Percentiles rank a stretch among this genome's conserved stretches.
Conservation (phyloP, 2,329 filamentous ascomycete species). For the Sordariomycetes sp. region DNA sequence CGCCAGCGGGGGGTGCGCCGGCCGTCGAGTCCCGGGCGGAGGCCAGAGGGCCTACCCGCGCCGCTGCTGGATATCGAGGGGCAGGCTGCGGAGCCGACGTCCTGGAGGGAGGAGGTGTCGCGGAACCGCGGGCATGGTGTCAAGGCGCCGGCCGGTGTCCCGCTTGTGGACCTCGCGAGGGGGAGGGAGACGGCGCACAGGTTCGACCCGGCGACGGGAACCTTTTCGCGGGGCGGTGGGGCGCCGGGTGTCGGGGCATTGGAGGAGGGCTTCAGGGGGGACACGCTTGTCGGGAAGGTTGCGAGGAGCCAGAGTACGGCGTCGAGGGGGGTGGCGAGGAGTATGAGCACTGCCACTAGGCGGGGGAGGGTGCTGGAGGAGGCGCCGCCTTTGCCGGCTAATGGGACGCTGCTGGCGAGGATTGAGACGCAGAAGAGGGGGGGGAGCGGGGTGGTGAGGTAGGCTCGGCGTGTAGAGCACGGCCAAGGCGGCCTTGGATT, state of each 20-base stretch:
- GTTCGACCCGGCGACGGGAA: neutral
- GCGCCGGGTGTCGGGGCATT: neutral
- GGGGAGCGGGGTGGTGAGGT: slow-evolving; percentile 2
- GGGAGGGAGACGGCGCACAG: slow-evolving; percentile 9
- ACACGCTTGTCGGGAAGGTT: neutral
- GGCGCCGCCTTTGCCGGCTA: slow-evolving; percentile 1
- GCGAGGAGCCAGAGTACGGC: slow-evolving; percentile 2
- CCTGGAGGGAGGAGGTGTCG: slow-evolving; percentile 25
- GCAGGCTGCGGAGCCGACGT: slow-evolving; percentile 44
- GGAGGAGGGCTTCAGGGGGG: neutral
- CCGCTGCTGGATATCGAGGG: slow-evolving; percentile 55
- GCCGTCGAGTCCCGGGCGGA: slow-evolving; percentile 10
- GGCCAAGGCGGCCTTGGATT: neutral
- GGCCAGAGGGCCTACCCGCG: slow-evolving; percentile 10
- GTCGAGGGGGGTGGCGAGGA: slow-evolving; percentile 1
- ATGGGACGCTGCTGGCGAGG: neutral
- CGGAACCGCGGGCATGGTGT: slow-evolving; percentile 34
- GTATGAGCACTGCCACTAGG: neutral
- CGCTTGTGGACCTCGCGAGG: slow-evolving; percentile 31
- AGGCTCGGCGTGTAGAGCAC: neutral
- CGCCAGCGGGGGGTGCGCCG: slow-evolving; percentile 7
- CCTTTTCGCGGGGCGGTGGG: neutral
- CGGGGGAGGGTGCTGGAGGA: neutral
- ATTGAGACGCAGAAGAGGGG: slow-evolving; percentile 1
- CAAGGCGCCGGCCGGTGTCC: slow-evolving; percentile 23